phyloP scores from a whole-genome alignment of 2,329 filamentous ascomycete genomes.

The Diplocarpon mali region DNA sequence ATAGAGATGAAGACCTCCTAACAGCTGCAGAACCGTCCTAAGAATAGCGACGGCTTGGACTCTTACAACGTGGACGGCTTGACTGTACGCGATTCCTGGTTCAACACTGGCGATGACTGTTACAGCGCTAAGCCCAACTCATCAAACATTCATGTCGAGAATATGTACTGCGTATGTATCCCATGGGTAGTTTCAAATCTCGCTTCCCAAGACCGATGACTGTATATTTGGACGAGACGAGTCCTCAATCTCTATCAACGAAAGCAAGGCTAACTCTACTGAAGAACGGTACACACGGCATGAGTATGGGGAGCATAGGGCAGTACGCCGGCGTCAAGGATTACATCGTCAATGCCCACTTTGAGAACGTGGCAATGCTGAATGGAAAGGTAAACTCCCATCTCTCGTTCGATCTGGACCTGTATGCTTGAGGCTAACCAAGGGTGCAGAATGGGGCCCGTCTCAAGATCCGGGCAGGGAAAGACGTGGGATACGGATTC shows the following conservation, averaged over 20 bases:
- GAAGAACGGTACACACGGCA: slow-evolving; percentile 42
- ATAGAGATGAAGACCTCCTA: slow-evolving; percentile 6
- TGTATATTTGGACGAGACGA: too few species aligned
- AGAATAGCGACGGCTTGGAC: slow-evolving; percentile 55
- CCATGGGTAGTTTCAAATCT: too few species aligned
- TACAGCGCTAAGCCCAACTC: slow-evolving; percentile 51
- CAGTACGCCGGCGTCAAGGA: slow-evolving; percentile 44
- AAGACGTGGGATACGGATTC: slow-evolving; percentile 45
- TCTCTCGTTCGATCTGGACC: slow-evolving; percentile 13
- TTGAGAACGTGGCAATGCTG: slow-evolving; percentile 48
- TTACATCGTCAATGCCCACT: slow-evolving; percentile 44
- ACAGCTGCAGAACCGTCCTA: slow-evolving; percentile 35
- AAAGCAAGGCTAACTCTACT: too few species aligned
- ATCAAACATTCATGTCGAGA: slow-evolving; percentile 44
- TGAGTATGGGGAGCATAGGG: slow-evolving; percentile 47
- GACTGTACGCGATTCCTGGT: slow-evolving; percentile 37
- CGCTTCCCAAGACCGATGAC: too few species aligned
- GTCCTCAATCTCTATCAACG: too few species aligned
- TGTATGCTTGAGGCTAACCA: not conserved
- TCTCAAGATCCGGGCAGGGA: slow-evolving; percentile 51
- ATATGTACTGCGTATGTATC: slow-evolving; percentile 38
- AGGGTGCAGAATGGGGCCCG: slow-evolving; percentile 39
- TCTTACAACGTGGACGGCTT: slow-evolving; percentile 45
- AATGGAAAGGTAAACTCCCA: slow-evolving; percentile 31
- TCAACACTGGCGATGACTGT: slow-evolving; percentile 48